phyloP scores from a whole-genome alignment of 352 stramenopile species.

The Phytophthora fragariaefolia region DNA sequence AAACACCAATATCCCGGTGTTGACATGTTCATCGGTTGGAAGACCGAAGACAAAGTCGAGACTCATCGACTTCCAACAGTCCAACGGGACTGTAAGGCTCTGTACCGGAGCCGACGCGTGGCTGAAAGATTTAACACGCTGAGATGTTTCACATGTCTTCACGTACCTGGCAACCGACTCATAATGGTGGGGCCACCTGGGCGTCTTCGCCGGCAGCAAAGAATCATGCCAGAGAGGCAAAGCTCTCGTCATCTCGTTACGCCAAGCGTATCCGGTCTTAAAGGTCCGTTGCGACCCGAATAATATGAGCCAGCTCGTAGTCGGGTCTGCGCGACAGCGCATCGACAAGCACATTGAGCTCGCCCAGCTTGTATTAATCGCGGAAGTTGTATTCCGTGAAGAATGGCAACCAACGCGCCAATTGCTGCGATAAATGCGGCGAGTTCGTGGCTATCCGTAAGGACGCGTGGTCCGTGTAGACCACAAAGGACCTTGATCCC shows the following conservation, averaged over 20 bases:
- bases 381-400: constrained; percentile 30
- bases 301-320: neutral
- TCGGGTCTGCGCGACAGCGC: neutral
- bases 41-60: constrained; percentile 29
- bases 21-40: constrained; percentile 7
- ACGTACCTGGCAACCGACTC: neutral
- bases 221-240: neutral
- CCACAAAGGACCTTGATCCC: neutral
- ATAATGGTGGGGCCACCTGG: no score
- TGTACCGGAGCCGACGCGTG: neutral
- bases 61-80: constrained; percentile 38
- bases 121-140: constrained; percentile 15
- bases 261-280: neutral
- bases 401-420: constrained; percentile 26
- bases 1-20: constrained; percentile 34
- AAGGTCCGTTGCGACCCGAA: constrained; percentile 1
- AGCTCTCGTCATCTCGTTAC: neutral
- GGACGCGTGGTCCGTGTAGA: neutral
- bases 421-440: constrained; percentile 1
- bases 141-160: constrained; percentile 21
- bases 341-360: neutral
- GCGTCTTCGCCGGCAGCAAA: neutral
- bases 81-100: constrained; percentile 20
- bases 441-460: neutral
- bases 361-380: constrained; percentile 21